phyloP scores from a whole-genome alignment of 345 rosid genomes.

The Eucalyptus marginata region DNA sequence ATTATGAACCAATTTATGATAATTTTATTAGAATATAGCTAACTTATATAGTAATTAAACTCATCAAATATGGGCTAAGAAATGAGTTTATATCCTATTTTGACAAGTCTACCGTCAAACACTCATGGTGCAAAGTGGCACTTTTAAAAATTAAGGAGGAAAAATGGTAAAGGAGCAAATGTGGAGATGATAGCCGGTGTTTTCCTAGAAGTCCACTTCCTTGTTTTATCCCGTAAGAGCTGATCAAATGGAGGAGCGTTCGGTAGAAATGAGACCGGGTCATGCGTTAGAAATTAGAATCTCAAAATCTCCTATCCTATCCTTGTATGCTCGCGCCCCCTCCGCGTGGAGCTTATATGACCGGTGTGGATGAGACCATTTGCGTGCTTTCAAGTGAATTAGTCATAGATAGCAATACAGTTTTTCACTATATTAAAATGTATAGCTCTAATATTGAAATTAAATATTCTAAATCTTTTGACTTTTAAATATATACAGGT shows the following conservation, averaged over 20 bases:
- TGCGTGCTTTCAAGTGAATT: neutral
- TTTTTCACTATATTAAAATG: neutral
- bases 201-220: neutral
- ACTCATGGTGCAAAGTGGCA: neutral
- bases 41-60: no score
- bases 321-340: neutral
- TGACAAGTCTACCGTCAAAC: neutral
- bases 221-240: neutral
- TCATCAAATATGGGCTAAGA: neutral
- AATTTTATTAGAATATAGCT: no score
- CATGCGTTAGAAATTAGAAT: neutral
- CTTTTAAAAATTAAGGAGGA: neutral
- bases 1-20: neutral
- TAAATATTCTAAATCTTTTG: neutral
- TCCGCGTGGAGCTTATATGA: neutral
- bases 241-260: neutral
- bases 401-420: neutral
- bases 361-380: neutral
- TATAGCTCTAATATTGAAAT: neutral
- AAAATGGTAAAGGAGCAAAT: neutral
- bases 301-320: neutral
- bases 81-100: neutral
- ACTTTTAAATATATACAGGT: neutral
- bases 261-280: neutral
- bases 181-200: neutral